Conservation (phyloP, 2,329 filamentous ascomycete species). For the Zasmidium angulare region DNA sequence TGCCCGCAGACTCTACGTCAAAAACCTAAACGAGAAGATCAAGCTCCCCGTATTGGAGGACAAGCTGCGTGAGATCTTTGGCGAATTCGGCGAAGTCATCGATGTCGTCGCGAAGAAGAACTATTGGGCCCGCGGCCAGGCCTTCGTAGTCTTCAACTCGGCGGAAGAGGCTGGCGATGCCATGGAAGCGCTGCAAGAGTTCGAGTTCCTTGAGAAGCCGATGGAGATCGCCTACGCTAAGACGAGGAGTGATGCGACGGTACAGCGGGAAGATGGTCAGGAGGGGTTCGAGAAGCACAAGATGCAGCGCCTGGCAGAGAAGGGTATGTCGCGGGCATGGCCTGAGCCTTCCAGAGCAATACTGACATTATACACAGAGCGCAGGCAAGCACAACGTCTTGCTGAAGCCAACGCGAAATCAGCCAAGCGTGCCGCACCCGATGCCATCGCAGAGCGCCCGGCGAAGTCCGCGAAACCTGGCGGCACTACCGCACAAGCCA, state of each 20-base stretch:
- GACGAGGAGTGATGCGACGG: slow-evolving; percentile 82
- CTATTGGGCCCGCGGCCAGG: slow-evolving; percentile 89
- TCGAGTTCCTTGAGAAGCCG: slow-evolving; percentile 87
- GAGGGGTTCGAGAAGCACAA: slow-evolving; percentile 90
- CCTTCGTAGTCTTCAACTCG: slow-evolving; percentile 86
- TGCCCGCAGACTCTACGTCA: slow-evolving; percentile 45
- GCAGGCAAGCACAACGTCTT: slow-evolving; percentile 79
- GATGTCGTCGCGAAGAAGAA: slow-evolving; percentile 88
- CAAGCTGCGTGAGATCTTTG: slow-evolving; percentile 74
- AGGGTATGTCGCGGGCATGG: slow-evolving; percentile 59
- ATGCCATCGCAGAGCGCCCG: slow-evolving; percentile 52
- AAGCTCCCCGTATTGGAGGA: slow-evolving; percentile 76
- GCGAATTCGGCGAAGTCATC: slow-evolving; percentile 81
- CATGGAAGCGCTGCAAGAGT: slow-evolving; percentile 86
- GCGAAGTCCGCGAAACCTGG: slow-evolving; percentile 71
- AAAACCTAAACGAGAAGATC: slow-evolving; percentile 89
- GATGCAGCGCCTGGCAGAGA: slow-evolving; percentile 78
- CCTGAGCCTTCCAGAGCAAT: neutral
- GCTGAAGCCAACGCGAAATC: slow-evolving; percentile 64
- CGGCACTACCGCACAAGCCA: slow-evolving; percentile 55
- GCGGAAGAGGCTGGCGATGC: slow-evolving; percentile 77
- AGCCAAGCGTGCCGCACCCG: slow-evolving; percentile 57
- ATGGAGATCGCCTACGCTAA: slow-evolving; percentile 83
- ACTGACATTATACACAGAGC: slow-evolving; percentile 47
- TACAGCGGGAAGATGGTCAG: slow-evolving; percentile 68